Conservation (phyloP, 2,329 filamentous ascomycete genomes). For the Fusarium penzigii region DNA sequence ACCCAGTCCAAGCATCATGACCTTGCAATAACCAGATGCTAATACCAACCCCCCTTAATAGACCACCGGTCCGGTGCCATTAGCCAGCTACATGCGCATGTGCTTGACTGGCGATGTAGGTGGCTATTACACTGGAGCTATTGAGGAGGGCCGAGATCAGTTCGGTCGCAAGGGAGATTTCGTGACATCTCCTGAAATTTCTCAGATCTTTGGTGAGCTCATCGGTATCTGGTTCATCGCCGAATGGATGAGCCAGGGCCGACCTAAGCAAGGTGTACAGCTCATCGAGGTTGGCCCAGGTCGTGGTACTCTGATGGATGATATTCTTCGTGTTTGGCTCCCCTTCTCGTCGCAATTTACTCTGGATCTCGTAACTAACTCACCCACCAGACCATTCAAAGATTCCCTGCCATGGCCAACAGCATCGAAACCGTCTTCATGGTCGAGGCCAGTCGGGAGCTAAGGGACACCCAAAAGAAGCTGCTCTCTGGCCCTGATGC, state of each 20-base stretch:
- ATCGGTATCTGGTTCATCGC: slow-evolving; percentile 93
- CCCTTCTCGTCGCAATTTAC: neutral
- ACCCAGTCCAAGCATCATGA: neutral
- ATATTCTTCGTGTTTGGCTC: slow-evolving; percentile 78
- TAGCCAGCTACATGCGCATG: slow-evolving; percentile 98
- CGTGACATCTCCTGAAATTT: slow-evolving; percentile 95
- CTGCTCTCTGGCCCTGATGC: slow-evolving; percentile 76
- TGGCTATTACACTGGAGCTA: slow-evolving; percentile 87
- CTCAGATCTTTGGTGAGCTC: slow-evolving; percentile 93
- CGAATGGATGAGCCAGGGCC: slow-evolving; percentile 93
- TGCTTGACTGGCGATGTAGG: slow-evolving; percentile 88
- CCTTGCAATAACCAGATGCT: neutral
- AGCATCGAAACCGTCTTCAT: slow-evolving; percentile 88
- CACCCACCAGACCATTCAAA: slow-evolving; percentile 68
- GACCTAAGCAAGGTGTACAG: slow-evolving; percentile 72
- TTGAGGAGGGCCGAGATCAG: slow-evolving; percentile 71
- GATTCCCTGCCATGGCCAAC: slow-evolving; percentile 75
- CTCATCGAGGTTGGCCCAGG: slow-evolving; percentile 94
- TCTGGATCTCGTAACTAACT: neutral
- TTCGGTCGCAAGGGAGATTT: slow-evolving; percentile 96
- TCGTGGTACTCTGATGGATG: slow-evolving; percentile 94
- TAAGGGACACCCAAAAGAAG: slow-evolving; percentile 76
- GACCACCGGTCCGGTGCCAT: slow-evolving; percentile 83
- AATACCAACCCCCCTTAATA: slow-evolving; percentile 19
- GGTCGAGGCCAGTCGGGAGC: slow-evolving; percentile 84